Percentiles rank a stretch among this genome's conserved stretches.
phyloP scores from a whole-genome alignment of 108 stramenopile genomes.

The Fragilaria radians region DNA sequence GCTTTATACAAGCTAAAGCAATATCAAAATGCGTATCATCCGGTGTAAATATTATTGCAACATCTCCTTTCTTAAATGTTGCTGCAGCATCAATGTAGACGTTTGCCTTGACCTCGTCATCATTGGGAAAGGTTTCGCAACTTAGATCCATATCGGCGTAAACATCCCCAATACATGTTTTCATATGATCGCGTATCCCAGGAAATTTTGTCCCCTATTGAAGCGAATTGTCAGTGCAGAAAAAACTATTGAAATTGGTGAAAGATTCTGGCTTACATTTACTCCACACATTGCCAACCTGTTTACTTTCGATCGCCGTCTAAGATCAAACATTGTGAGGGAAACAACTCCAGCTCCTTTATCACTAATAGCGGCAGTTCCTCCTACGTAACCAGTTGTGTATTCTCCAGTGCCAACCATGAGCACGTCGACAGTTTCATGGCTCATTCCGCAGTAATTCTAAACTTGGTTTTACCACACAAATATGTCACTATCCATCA shows the following conservation, averaged over 20 bases:
- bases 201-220: constrained; percentile 91
- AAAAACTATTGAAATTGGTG: background rate
- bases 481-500: too few relatives aligned
- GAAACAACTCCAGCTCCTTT: constrained; percentile 99
- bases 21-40: constrained; percentile 99
- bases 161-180: constrained; percentile 82
- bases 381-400: constrained; percentile 94
- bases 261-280: constrained; percentile 57
- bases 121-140: constrained; percentile 92
- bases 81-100: constrained; percentile 75
- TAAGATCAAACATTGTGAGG: constrained; percentile 95
- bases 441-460: too few relatives aligned
- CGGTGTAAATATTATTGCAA: constrained; percentile 97
- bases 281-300: constrained; percentile 94
- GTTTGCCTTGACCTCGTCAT: constrained; percentile 71
- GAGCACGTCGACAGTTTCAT: constrained; percentile 80
- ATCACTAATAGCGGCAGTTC: constrained; percentile 81
- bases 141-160: constrained; percentile 87
- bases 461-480: too few relatives aligned
- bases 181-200: constrained; percentile 93
- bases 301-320: constrained; percentile 78
- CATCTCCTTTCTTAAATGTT: constrained; percentile 79
- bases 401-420: constrained; percentile 97
- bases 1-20: constrained; percentile 81
- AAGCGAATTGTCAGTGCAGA: background rate